These are phyloP conservation scores for Narthecium ossifragum DNA, from an alignment of 106 monocot species.

Conservation along the genomic window DNA sequence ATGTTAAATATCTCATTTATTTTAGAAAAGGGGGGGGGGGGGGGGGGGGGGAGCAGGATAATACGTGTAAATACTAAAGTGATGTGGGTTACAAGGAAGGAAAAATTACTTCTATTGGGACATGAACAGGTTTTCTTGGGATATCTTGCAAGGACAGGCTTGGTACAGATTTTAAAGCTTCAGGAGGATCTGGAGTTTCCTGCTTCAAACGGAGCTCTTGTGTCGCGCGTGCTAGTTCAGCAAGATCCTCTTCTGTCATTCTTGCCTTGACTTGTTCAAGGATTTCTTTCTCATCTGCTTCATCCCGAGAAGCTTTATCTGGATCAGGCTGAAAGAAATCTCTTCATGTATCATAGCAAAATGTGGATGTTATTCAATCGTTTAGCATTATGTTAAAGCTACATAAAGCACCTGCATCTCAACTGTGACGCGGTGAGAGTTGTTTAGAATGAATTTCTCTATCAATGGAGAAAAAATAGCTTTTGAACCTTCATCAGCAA, in stretches of 20 bases:
- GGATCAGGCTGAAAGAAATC: conserved; percentile 81
- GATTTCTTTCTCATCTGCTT: conserved; percentile 69
- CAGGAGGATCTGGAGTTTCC: conserved; percentile 98
- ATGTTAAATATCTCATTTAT: no score
- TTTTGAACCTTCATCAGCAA: conserved; percentile 75
- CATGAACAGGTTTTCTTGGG: conserved; percentile 75
- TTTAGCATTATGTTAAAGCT: not conserved
- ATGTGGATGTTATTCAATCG: no score
- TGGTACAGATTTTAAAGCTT: conserved; percentile 89
- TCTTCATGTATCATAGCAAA: not conserved
- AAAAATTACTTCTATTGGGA: conserved; percentile 70
- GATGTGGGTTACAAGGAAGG: not conserved
- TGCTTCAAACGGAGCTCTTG: conserved; percentile 87
- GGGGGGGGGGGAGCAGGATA: no score
- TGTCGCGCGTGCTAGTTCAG: conserved; percentile 78
- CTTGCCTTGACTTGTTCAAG: conserved; percentile 75
- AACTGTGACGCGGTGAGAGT: conserved; percentile 82
- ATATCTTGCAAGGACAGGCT: conserved; percentile 89
- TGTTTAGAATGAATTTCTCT: conserved; percentile 79
- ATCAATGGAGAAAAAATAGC: conserved; percentile 88
- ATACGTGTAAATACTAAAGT: no score
- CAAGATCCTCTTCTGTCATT: conserved; percentile 95
- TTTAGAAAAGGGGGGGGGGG: no score
- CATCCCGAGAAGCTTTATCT: conserved; percentile 81
- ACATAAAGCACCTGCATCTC: conserved; percentile 76